These are phyloP conservation scores for Kluyveromyces lactis DNA, from an alignment of 805 yeast species.

Conservation along the genomic window DNA sequence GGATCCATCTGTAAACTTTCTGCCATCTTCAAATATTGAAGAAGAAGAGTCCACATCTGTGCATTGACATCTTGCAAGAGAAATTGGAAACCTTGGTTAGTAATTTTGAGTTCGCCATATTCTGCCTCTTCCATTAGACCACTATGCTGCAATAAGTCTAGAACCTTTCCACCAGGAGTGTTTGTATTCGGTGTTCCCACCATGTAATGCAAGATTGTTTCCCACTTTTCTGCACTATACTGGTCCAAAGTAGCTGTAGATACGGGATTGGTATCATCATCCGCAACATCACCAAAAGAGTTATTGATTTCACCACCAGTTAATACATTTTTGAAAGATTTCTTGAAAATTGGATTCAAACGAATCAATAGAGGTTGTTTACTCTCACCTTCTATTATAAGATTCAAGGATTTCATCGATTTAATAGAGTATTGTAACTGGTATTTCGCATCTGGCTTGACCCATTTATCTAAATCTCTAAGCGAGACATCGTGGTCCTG, in stretches of 20 bases:
- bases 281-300: constrained; percentile 71
- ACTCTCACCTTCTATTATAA: constrained; percentile 39
- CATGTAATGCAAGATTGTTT: constrained; percentile 91
- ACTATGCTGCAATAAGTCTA: constrained; percentile 66
- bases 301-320: constrained; percentile 65
- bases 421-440: constrained; percentile 68
- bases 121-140: constrained; percentile 66
- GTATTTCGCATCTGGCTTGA: constrained; percentile 46
- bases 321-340: constrained; percentile 70
- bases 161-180: constrained; percentile 74
- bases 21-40: constrained; percentile 81
- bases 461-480: constrained; percentile 67
- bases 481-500: constrained; percentile 64
- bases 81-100: constrained; percentile 91
- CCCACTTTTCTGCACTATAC: constrained; percentile 89
- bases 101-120: constrained; percentile 50
- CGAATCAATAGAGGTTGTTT: constrained; percentile 29
- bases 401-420: constrained; percentile 65
- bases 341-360: constrained; percentile 65
- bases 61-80: constrained; percentile 85
- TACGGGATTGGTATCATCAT: constrained; percentile 40
- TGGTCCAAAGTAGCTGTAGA: constrained; percentile 60
- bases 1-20: constrained; percentile 87
- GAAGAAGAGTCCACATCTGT: constrained; percentile 85
- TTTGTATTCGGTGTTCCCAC: constrained; percentile 77